Evolutionary conservation across 805 yeast species (phyloP).

Genomic region (Wickerhamomyces sydowiorum): DNA sequence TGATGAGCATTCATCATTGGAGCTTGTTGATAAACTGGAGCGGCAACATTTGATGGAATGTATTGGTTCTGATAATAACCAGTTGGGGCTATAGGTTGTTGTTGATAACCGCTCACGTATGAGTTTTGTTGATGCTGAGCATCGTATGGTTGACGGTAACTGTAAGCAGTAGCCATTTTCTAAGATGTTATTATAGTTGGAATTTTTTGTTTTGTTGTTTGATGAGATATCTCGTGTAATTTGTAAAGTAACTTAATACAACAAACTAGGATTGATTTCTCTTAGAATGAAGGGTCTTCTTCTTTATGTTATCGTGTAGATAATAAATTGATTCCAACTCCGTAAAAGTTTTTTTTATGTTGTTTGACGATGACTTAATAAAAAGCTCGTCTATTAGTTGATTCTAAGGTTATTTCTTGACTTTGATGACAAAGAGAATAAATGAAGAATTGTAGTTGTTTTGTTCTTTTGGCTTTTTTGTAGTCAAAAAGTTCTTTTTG

Average conservation of each 20-base stretch:
- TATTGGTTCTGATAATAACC: not conserved
- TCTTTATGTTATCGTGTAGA: not conserved
- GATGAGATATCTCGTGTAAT: not conserved
- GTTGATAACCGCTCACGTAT: conserved; percentile 2
- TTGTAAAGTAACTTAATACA: conserved; percentile 4
- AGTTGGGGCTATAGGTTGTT: not conserved
- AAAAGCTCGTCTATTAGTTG: conserved; percentile 31
- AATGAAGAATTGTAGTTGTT: too few relatives aligned
- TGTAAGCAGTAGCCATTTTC: not conserved
- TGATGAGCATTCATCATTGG: conserved; percentile 2
- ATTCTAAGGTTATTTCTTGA: not conserved
- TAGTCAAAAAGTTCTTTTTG: too few relatives aligned
- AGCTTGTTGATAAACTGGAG: conserved; percentile 1
- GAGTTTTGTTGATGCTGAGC: not conserved
- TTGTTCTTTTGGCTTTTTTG: too few relatives aligned
- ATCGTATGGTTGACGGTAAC: conserved; percentile 3
- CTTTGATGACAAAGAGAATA: not conserved
- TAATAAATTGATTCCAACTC: too few relatives aligned
- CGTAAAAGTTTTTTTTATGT: not conserved
- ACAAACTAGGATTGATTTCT: not conserved
- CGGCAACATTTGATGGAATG: not conserved
- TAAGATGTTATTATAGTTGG: too few relatives aligned
- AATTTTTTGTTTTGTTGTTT: not conserved
- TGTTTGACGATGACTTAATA: conserved; percentile 32
- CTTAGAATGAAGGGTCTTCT: not conserved